Evolutionary conservation across 1,284 basidiomycete genomes (phyloP), one percentile per base, ranked within the genome.

Genomic region (Marasmius oreades): DNA sequence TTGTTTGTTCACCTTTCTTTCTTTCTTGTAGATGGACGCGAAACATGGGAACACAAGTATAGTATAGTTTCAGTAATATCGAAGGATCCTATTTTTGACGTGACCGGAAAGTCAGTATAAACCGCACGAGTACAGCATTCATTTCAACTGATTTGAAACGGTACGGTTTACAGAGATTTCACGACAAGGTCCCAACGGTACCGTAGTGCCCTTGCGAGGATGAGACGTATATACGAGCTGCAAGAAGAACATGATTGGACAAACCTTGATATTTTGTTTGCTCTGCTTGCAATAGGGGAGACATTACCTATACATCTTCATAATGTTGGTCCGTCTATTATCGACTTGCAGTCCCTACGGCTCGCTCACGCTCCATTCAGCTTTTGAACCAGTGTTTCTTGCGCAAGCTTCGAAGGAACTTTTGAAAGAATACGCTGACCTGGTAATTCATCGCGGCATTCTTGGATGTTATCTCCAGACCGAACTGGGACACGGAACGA

Each of bases 401-500:
- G 77, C 81, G 3, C 85, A 90, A 70, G 85, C 75, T 6, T 81
- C 80, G 0, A 69, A 75, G 1, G 70, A 73, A 10, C 71, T 88
- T 10, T 57, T 82, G 12, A 69, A 72, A 8, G 75, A 79, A 60
- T 87, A 82, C 57, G 76, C 74, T 8, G 65, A 66, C 1, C 72
- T 86, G 14, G 76, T 84, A 11, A 63, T 73, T 1, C 72, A 76
- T 23, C 80, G 78, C 12, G 87, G 81, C 1, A 85, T 90, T 62
- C 69, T 89, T 6, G 89, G 88, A 2, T 85, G 82, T 58, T 89
- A 89, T 67, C 74, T 88, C 34, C 86, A 90, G 64, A 90, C 88
- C 0, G 86, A 87, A 62, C 77, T 93, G 14, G 90, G 83, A 0
- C 92, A 93, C 62, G 92, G 91, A 3, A 85, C 85, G 0, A 88